Evolutionary conservation across 768 basidiomycete genomes (phyloP).

Genomic region (Leccinum rimulosum): DNA sequence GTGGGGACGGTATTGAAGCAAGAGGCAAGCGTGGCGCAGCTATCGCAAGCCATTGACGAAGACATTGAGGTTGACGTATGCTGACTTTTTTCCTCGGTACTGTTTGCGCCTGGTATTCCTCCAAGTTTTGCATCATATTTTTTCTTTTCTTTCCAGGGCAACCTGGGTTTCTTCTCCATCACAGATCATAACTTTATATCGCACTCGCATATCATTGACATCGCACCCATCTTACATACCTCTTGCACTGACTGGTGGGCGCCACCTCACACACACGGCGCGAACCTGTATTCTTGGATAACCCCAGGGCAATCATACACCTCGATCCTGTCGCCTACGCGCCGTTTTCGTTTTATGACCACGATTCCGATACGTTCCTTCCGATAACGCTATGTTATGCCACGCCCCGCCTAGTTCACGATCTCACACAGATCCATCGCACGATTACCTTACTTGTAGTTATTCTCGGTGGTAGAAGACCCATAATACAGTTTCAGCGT

Average conservation of each 20-base stretch:
- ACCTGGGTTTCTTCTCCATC: slow-evolving; percentile 1
- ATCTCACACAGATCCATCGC: slow-evolving; percentile 6
- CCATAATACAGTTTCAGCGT: slow-evolving; percentile 17
- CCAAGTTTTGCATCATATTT: neutral
- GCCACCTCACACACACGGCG: slow-evolving; percentile 3
- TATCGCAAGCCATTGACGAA: slow-evolving; percentile 22
- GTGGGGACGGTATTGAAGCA: neutral
- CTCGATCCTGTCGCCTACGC: neutral
- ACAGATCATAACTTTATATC: slow-evolving; percentile 10
- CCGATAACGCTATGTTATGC: neutral
- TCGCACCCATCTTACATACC: slow-evolving; percentile 20
- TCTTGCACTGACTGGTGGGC: slow-evolving; percentile 14
- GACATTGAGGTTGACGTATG: slow-evolving; percentile 31
- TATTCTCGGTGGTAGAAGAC: slow-evolving; percentile 14
- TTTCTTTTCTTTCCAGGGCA: slow-evolving; percentile 6
- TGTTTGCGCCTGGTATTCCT: neutral
- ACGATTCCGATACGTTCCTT: slow-evolving; percentile 3
- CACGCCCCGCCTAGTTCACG: neutral
- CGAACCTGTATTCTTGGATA: slow-evolving; percentile 22
- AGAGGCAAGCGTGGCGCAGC: slow-evolving; percentile 1
- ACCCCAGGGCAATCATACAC: neutral
- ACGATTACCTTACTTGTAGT: slow-evolving; percentile 24
- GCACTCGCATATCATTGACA: slow-evolving; percentile 19
- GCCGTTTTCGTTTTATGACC: slow-evolving; percentile 1
- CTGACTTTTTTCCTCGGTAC: slow-evolving; percentile 8